Evolutionary conservation across 1,139 yeast genomes (phyloP).

Genomic region (Hyphopichia burtonii): DNA sequence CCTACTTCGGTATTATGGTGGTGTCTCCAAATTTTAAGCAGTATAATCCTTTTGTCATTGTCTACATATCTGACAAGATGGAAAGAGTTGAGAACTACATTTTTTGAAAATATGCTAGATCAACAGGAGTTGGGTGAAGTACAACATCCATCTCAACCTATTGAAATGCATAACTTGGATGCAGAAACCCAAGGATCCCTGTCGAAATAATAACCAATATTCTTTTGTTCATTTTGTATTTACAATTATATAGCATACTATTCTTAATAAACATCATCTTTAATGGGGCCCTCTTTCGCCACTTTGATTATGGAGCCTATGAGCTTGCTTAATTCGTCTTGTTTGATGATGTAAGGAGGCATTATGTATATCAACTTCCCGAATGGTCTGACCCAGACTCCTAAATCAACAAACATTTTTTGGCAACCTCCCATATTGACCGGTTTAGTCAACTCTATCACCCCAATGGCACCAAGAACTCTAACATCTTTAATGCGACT

Average conservation of each 20-base stretch:
- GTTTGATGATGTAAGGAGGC: constrained; percentile 23
- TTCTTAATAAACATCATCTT: neutral
- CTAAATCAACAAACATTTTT: constrained; percentile 13
- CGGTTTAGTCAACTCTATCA: constrained; percentile 18
- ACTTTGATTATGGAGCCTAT: constrained; percentile 4
- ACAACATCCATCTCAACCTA: constrained; percentile 13
- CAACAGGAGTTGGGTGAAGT: constrained; percentile 40
- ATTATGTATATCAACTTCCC: constrained; percentile 20
- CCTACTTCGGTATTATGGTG: constrained; percentile 84
- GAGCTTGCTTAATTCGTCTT: constrained; percentile 11
- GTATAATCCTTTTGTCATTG: constrained; percentile 65
- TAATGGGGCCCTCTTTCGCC: neutral
- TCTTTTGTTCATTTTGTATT: too few relatives aligned
- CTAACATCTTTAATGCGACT: constrained; percentile 6
- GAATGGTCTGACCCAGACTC: constrained; percentile 24
- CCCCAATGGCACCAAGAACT: constrained; percentile 20
- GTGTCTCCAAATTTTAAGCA: constrained; percentile 69
- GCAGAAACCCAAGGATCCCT: neutral
- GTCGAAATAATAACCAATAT: too few relatives aligned
- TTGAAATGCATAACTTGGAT: constrained; percentile 18
- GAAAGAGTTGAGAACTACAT: constrained; percentile 84
- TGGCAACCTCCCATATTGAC: constrained; percentile 18
- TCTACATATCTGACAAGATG: constrained; percentile 88
- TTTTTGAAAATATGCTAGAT: constrained; percentile 78
- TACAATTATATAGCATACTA: neutral